Conservation (phyloP, 1,284 basidiomycete genomes). For the Ceratobasidium sp. region DNA sequence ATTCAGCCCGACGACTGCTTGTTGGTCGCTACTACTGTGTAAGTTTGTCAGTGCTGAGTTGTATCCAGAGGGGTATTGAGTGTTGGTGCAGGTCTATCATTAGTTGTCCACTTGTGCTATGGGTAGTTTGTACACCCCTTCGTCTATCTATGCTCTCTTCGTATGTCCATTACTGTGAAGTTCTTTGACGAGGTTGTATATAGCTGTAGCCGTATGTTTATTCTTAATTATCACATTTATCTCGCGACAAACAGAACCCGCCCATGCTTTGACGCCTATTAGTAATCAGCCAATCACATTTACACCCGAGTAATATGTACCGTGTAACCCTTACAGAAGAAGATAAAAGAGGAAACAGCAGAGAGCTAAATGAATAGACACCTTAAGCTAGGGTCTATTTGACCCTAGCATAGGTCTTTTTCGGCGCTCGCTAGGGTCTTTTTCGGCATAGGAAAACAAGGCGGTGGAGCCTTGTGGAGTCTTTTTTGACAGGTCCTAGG, state of each 20-base stretch:
- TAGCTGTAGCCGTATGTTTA: background rate
- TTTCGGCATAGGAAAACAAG: too few relatives aligned
- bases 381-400: too few relatives aligned
- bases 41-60: background rate
- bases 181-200: too few relatives aligned
- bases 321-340: too few relatives aligned
- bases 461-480: too few relatives aligned
- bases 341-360: background rate
- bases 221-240: background rate
- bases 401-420: too few relatives aligned
- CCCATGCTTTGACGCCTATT: background rate
- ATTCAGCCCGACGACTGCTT: constrained; percentile 1
- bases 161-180: too few relatives aligned
- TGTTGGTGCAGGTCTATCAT: background rate
- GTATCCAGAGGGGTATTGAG: background rate
- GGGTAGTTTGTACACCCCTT: background rate
- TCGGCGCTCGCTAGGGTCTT: too few relatives aligned
- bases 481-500: too few relatives aligned
- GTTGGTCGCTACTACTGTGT: background rate
- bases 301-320: background rate
- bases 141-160: too few relatives aligned
- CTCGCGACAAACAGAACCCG: constrained; percentile 11
- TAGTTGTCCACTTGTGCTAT: background rate
- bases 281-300: constrained; percentile 6
- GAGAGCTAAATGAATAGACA: background rate